Evolutionary conservation across 805 yeast species (phyloP), one percentile per base, ranked within the genome.

Genomic region (Dipodascopsis uninucleata): DNA sequence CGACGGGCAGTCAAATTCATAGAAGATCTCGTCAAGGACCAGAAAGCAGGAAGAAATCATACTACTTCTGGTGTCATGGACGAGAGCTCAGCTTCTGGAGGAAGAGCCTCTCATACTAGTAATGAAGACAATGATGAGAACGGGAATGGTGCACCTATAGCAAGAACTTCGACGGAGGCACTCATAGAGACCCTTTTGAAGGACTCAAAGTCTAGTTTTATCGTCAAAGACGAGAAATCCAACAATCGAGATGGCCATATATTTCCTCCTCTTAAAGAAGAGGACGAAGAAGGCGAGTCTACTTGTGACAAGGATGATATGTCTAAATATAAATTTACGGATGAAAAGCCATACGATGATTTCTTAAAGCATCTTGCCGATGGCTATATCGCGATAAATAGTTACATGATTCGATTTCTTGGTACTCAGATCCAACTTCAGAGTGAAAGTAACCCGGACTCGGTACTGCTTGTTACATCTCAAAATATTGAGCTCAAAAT

Each of bases 401-500:
- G 83, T 33, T 83, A 79, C 59, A 68, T 80, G 50, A 71, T 89
- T 24, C 79, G 79, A 47, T 69, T 90, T 33, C 68, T 82, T 4
- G 77, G 86, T 22, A 96, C 97, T 0, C 96, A 90, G 62, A 77
- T 88, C 36, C 97, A 89, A 60, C 57, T 83, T 21, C 71, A 76
- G 37, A 70, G 77, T 12, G 71, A 71, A 24, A 70, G 71, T 42
- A 72, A 74, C 21, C 73, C 70, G 2, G 78, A 77, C 33, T 69
- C 83, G 1, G 77, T 85, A 40, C 71, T 87, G 9, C 62, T 88
- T 26, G 70, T 89, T n/a, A 75, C 84, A 1, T 77, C 95, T 0
- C 93, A 90, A 8, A 71, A 69, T 32, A 78, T 89, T 42, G 82
- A 83, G 55, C 61, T 81, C 22, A 79, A 83, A 49, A 76, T 84